phyloP scores from a whole-genome alignment of 441 rosid species.

The Manihot esculenta region DNA sequence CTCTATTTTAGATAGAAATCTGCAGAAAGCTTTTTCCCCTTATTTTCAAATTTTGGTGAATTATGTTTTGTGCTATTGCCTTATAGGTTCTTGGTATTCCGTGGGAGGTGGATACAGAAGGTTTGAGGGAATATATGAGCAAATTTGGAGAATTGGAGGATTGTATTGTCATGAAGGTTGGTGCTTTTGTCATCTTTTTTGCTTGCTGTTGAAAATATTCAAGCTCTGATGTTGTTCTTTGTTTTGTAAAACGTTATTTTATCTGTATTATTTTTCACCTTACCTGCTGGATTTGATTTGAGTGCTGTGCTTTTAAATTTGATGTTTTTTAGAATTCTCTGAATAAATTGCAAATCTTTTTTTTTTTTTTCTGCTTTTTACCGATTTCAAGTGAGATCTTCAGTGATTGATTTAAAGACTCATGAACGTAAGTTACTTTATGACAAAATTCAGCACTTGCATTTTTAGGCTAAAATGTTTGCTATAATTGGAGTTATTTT shows the following conservation, averaged over 20 bases:
- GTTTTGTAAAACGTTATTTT: background rate
- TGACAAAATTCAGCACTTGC: background rate
- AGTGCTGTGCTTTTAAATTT: background rate
- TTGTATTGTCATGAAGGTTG: constrained; percentile 96
- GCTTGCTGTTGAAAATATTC: background rate
- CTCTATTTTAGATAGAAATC: background rate
- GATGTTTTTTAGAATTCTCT: too few species aligned
- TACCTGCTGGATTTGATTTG: background rate
- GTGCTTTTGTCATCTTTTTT: background rate
- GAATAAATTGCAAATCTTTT: background rate
- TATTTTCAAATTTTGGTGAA: too few species aligned
- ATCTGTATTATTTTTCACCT: background rate
- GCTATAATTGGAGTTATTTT: too few species aligned
- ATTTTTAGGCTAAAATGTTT: background rate
- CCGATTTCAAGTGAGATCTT: background rate
- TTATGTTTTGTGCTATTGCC: constrained; percentile 4
- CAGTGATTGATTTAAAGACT: background rate
- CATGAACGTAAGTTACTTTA: background rate
- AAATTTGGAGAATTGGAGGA: constrained; percentile 93
- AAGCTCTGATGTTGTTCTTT: background rate
- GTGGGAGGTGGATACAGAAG: constrained; percentile 92
- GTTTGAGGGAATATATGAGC: constrained; percentile 86
- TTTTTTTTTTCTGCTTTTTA: background rate
- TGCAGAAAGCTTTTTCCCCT: background rate
- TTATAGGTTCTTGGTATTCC: constrained; percentile 90